phyloP scores from a whole-genome alignment of 108 stramenopile genomes.

The Skeletonema grethae region DNA sequence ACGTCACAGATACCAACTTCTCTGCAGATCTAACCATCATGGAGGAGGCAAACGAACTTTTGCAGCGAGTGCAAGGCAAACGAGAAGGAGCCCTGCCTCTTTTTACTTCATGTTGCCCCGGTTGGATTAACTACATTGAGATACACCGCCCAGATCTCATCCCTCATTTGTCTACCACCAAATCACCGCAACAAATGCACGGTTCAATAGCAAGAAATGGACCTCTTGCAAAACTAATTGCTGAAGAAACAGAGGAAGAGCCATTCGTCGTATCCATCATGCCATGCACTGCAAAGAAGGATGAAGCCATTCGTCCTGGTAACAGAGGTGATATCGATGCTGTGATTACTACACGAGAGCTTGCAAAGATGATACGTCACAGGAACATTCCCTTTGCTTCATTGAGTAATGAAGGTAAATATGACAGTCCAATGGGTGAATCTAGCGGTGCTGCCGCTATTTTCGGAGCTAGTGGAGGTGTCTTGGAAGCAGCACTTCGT shows the following conservation, averaged over 20 bases:
- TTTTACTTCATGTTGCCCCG: slow-evolving; percentile 62
- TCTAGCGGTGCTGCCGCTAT: slow-evolving; percentile 56
- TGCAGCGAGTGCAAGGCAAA: slow-evolving; percentile 45
- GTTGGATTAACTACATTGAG: slow-evolving; percentile 61
- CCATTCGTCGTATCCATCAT: slow-evolving; percentile 51
- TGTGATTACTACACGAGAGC: slow-evolving; percentile 51
- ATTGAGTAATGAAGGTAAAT: slow-evolving; percentile 24
- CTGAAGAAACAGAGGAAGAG: slow-evolving; percentile 14
- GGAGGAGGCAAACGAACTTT: slow-evolving; percentile 62
- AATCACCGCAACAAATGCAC: slow-evolving; percentile 40
- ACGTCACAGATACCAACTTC: slow-evolving; percentile 60
- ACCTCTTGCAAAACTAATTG: slow-evolving; percentile 23
- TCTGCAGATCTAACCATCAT: slow-evolving; percentile 61
- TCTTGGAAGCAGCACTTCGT: slow-evolving; percentile 63
- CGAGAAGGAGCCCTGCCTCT: slow-evolving; percentile 44
- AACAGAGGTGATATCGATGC: slow-evolving; percentile 49
- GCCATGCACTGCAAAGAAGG: slow-evolving; percentile 64
- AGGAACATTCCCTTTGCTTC: slow-evolving; percentile 43
- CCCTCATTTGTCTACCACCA: slow-evolving; percentile 52
- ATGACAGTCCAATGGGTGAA: slow-evolving; percentile 53
- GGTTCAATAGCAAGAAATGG: slow-evolving; percentile 28
- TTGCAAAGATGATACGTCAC: slow-evolving; percentile 47
- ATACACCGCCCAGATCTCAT: slow-evolving; percentile 51
- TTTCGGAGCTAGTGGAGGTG: slow-evolving; percentile 63
- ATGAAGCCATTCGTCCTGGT: slow-evolving; percentile 51